Base-by-base conservation (phyloP, 495 filamentous ascomycete genomes). In the Margaritispora aquatica region DNA sequence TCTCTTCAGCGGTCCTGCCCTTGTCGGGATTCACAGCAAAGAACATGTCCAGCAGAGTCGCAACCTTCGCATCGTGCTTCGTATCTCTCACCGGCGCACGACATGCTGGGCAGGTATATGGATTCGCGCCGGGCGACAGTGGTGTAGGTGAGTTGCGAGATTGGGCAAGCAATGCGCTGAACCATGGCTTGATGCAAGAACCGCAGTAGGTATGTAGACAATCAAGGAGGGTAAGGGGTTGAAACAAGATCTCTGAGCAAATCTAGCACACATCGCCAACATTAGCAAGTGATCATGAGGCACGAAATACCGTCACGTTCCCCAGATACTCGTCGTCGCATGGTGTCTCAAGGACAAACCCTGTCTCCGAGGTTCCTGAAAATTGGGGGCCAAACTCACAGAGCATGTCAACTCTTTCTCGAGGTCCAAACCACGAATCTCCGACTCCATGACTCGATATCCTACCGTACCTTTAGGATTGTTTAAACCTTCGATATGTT, bases 201-300 rank as follows among this genome's bases (percentile, higher is more conserved):
- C 90, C 94, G 75, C 94, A 97, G 75, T 94, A 97, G 36, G 92
- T 96, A 75, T 98, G 94, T 1, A 98, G 85, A 70, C 94, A 98
- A 77, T 97, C 90, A 69, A 98, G 89, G 59, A 97, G 88, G 27
- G 92, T 96, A 59, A 97, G 84, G 20, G 94, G 94, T 70, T 96
- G 89, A 76, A 90, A 96, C 61, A 98, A 88, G 54, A 97, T 79
- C 68, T 98, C 94, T 59, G 92, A 92, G 74, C 94, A 98, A 64
- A 98, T 97, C 93, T 97, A 62, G 24, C 38, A 48, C 41, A 38
- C n/a, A 15, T 26, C n/a, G 11, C 54, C 0, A 19, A 48, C 27
- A 58, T 65, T 51, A 68, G 63, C 51, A 63, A 44, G 2, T 49
- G 24, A 24, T 50, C 8, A 5, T 4, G 26, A 11, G 4, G 3